Conservation (phyloP, 768 basidiomycete species). For the Rhizopogon vulgaris region DNA sequence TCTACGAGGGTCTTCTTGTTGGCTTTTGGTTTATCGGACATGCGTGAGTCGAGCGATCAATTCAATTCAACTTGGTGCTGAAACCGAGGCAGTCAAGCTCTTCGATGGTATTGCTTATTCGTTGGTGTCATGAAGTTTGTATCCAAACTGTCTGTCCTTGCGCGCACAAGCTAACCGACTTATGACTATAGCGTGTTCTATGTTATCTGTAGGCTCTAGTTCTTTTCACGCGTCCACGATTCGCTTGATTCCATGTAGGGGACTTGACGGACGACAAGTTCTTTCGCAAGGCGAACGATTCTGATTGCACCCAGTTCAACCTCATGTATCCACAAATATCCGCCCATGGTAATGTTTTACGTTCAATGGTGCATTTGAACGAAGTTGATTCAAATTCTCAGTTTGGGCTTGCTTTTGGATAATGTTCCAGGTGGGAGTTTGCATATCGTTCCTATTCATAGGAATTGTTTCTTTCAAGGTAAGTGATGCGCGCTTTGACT, state of each 20-base stretch:
- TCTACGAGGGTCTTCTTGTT: slow-evolving; percentile 81
- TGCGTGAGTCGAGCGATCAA: slow-evolving; percentile 45
- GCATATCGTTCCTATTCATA: slow-evolving; percentile 73
- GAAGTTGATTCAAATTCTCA: slow-evolving; percentile 20
- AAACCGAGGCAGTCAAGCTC: slow-evolving; percentile 48
- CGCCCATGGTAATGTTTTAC: slow-evolving; percentile 55
- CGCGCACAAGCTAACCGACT: slow-evolving; percentile 6
- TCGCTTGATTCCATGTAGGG: slow-evolving; percentile 42
- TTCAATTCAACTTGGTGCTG: slow-evolving; percentile 4
- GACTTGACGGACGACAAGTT: slow-evolving; percentile 92
- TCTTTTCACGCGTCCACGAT: not conserved
- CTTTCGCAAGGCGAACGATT: slow-evolving; percentile 92
- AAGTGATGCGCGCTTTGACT: slow-evolving; percentile 6
- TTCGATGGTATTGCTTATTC: slow-evolving; percentile 81
- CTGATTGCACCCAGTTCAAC: slow-evolving; percentile 86
- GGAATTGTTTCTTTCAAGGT: slow-evolving; percentile 85
- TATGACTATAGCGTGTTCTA: slow-evolving; percentile 61
- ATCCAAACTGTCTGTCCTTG: slow-evolving; percentile 6
- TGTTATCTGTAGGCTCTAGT: slow-evolving; percentile 63
- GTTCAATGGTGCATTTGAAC: not conserved
- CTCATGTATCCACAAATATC: slow-evolving; percentile 65
- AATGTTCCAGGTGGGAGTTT: slow-evolving; percentile 64
- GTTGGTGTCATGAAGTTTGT: slow-evolving; percentile 81
- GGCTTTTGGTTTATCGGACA: slow-evolving; percentile 97
- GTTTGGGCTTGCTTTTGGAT: slow-evolving; percentile 90